Percentiles rank a stretch among this genome's conserved stretches.
Evolutionary conservation across 768 basidiomycete genomes (phyloP).

Genomic region (Lactarius tabidus): DNA sequence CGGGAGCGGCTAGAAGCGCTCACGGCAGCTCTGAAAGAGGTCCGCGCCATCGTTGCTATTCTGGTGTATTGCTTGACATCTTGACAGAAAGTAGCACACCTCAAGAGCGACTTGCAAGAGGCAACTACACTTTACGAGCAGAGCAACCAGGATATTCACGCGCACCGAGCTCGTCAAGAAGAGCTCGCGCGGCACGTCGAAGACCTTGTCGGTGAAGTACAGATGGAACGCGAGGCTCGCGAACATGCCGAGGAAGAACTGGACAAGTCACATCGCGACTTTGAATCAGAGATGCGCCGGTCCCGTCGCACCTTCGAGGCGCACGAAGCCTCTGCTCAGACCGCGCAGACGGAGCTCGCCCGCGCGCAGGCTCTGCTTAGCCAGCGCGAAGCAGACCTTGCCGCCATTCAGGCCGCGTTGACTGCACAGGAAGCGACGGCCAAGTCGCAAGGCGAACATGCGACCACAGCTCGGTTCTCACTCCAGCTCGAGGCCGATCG

Average conservation of each 20-base stretch:
- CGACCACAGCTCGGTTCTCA: constrained; percentile 77
- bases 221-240: constrained; percentile 53
- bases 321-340: constrained; percentile 65
- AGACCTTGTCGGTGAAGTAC: constrained; percentile 60
- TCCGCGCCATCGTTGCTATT: constrained; percentile 30
- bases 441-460: constrained; percentile 77
- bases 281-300: constrained; percentile 55
- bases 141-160: constrained; percentile 57
- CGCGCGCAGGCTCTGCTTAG: constrained; percentile 58
- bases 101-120: constrained; percentile 66
- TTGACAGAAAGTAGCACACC: constrained; percentile 59
- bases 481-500: constrained; percentile 88
- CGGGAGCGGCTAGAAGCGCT: constrained; percentile 64
- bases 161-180: constrained; percentile 68
- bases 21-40: constrained; percentile 76
- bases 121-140: constrained; percentile 62
- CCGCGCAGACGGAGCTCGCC: constrained; percentile 57
- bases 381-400: constrained; percentile 73
- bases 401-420: constrained; percentile 67
- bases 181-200: constrained; percentile 73
- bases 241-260: constrained; percentile 53
- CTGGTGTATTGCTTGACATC: constrained; percentile 1
- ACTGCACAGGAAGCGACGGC: constrained; percentile 69
- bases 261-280: constrained; percentile 53
- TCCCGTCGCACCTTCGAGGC: constrained; percentile 63